These are phyloP conservation scores for Notholithocarpus densiflorus DNA, from an alignment of 306 rosid genomes.

Conservation along the genomic window DNA sequence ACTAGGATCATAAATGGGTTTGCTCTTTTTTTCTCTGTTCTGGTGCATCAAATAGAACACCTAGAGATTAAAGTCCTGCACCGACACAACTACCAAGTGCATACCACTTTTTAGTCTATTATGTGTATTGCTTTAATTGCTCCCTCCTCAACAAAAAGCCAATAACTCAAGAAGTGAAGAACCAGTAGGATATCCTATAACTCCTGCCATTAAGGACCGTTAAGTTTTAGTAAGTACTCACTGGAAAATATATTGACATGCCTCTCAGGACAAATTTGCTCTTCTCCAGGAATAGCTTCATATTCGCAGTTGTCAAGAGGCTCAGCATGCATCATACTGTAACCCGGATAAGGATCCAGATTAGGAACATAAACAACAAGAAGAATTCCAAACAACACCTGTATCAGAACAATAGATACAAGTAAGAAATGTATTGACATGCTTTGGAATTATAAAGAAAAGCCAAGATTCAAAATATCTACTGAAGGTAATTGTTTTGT, in stretches of 20 bases:
- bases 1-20: not conserved
- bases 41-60: not conserved
- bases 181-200: not conserved
- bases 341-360: conserved; percentile 67
- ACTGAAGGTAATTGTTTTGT: not conserved
- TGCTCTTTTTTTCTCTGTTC: not conserved
- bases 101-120: not conserved
- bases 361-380: conserved; percentile 63
- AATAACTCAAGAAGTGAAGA: not conserved
- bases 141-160: not conserved
- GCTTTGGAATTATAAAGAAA: not conserved
- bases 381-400: conserved; percentile 74
- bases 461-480: not conserved
- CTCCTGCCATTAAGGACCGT: not conserved
- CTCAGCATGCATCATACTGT: conserved; percentile 37
- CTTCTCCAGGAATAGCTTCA: conserved; percentile 62
- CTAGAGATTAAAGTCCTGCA: not conserved
- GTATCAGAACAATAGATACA: conserved; percentile 23
- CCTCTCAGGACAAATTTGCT: conserved; percentile 75
- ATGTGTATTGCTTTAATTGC: not conserved
- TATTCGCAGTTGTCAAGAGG: conserved; percentile 54
- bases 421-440: not conserved
- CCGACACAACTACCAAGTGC: not conserved
- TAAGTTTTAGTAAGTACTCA: conserved; percentile 33
- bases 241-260: conserved; percentile 56